Evolutionary conservation across 768 basidiomycete species (phyloP), one percentile per base, ranked within the genome.

Genomic region (Piloderma croceum): DNA sequence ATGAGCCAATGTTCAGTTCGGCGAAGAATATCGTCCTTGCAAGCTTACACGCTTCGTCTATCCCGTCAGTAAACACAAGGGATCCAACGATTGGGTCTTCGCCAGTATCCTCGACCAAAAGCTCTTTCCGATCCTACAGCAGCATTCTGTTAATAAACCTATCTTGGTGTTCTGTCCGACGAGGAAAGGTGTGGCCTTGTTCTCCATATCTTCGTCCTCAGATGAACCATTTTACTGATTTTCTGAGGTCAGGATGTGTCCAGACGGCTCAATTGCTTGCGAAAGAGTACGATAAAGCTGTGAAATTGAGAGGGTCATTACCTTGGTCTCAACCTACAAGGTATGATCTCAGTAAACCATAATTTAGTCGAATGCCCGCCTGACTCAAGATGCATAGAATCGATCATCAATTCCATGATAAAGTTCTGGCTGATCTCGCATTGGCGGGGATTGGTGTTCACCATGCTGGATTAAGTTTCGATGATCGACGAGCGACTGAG

Each of bases 1-100:
- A 29, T 29, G 27, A 15, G 27, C 9, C 15, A 15, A 15, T 29
- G 27, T 22, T 25, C 42, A 96, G 90, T 98, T 99, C 46, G 91
- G 89, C 7, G 91, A 98, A 54, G 84, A 88, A 40, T 97, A 79
- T 53, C 73, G 94, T 20, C 91, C 94, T 2, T 93, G 91, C 63
- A 79, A 78, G 52, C 70, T 94, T 5, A 75, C 69, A 3, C 74
- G 81, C 38, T 67, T 77, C 50, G 86, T 96, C 7, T 74, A 88
- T 48, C 83, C 84, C 2, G 76, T 87, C 45, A 68, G 73, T 17
- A 76, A 79, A 29, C 59, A 67, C 29, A 78, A 70, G 47, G 69
- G 70, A 34, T 72, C 77, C 38, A 94, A 92, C 50, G 88, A 90
- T 47, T 93, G 90, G 54, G 71, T 71, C 11, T 92, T 91, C 54